These are phyloP conservation scores for Cyclostephanos tholiformis DNA, from an alignment of 108 stramenopile genomes.

Conservation along the genomic window DNA sequence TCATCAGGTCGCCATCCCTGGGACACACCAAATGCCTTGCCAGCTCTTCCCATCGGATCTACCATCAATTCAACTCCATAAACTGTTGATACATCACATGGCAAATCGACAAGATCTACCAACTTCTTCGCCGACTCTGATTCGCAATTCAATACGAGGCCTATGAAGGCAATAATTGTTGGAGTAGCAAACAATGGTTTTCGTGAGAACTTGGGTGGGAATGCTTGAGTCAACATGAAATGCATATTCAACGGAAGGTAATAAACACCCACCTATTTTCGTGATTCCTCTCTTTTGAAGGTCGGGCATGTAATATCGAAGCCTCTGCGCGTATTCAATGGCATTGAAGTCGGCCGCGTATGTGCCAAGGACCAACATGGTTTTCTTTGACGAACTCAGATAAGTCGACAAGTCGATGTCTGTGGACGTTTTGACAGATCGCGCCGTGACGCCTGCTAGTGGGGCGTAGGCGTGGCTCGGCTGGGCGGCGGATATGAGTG, in stretches of 20 bases:
- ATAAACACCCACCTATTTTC: constrained; percentile 38
- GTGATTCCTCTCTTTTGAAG: constrained; percentile 60
- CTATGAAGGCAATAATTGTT: neutral
- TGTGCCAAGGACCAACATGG: constrained; percentile 64
- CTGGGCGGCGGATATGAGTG: constrained; percentile 5
- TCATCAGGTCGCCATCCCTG: constrained; percentile 86
- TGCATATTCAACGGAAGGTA: too few relatives aligned
- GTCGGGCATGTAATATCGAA: constrained; percentile 80
- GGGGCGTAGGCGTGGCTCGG: constrained; percentile 26
- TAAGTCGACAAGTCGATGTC: constrained; percentile 39
- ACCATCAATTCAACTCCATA: constrained; percentile 65
- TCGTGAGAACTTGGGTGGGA: too few relatives aligned
- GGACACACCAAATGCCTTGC: constrained; percentile 71
- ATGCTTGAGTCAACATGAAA: too few relatives aligned
- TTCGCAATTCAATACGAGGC: constrained; percentile 78
- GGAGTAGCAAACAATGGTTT: too few relatives aligned
- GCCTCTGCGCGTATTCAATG: constrained; percentile 85
- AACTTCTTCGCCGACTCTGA: constrained; percentile 61
- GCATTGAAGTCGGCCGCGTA: constrained; percentile 93
- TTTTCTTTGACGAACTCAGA: constrained; percentile 24
- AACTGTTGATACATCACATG: constrained; percentile 32
- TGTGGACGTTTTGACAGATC: constrained; percentile 35
- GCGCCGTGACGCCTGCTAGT: constrained; percentile 34
- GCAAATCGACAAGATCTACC: constrained; percentile 67
- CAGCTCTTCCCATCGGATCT: constrained; percentile 77